A percentile compares a stretch with the other conserved stretches of the same genome.
Evolutionary conservation across 768 basidiomycete species (phyloP).

Genomic region (Mycena sanguinolenta): DNA sequence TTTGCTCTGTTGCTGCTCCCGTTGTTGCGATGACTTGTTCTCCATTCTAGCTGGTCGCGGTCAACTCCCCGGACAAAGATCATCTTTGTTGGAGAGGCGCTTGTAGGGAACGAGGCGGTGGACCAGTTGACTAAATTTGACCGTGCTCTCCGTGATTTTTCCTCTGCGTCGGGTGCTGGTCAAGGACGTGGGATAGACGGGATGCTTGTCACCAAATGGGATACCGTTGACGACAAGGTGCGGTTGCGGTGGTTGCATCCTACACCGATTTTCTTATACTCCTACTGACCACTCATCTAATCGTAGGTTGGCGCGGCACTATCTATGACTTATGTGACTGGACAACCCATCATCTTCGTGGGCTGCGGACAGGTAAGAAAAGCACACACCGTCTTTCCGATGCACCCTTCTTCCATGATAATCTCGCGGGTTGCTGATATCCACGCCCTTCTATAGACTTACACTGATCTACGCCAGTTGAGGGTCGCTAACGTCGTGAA

Average conservation of each 20-base stretch:
- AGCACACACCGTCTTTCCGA: background rate
- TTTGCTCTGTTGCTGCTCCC: background rate
- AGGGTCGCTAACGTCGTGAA: constrained; percentile 94
- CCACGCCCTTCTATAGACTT: constrained; percentile 71
- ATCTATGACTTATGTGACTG: constrained; percentile 99
- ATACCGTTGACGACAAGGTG: constrained; percentile 97
- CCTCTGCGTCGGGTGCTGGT: constrained; percentile 73
- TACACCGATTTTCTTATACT: background rate
- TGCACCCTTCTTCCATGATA: background rate
- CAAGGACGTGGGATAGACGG: constrained; percentile 96
- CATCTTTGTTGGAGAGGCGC: constrained; percentile 96
- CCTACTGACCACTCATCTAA: background rate
- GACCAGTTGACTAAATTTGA: constrained; percentile 99
- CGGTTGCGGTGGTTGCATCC: constrained; percentile 36
- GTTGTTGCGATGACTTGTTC: background rate
- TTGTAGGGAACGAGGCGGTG: constrained; percentile 98
- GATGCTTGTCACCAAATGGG: constrained; percentile 99
- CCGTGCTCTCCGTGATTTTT: constrained; percentile 92
- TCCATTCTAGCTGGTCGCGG: constrained; percentile 79
- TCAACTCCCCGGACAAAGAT: constrained; percentile 98
- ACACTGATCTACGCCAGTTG: constrained; percentile 94
- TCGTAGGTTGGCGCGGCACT: constrained; percentile 94
- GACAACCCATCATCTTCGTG: constrained; percentile 98
- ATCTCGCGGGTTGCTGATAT: constrained; percentile 19
- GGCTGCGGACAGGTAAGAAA: constrained; percentile 90